Base-by-base conservation (phyloP, 1,284 basidiomycete species). In the Leccinum colubrinum region DNA sequence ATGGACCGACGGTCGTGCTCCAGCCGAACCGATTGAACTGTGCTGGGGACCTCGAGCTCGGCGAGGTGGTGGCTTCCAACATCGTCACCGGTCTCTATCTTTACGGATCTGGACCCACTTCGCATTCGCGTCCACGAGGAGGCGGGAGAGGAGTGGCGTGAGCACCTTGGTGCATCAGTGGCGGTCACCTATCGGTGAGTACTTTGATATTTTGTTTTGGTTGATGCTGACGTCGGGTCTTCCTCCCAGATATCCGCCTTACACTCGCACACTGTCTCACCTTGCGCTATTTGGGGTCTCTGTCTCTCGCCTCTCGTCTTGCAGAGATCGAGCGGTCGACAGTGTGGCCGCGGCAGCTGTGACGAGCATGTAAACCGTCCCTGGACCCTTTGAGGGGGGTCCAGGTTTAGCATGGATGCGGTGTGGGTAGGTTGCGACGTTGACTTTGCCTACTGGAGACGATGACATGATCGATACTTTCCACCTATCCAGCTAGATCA, bases 101-200 rank as follows among this genome's bases (percentile, higher is more conserved):
- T 27, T 15, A 25, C 25, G 2, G 35, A 35, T 35, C 5, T 15
- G 50, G 20, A 27, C 11, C 15, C 1, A 22, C 22, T 22, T 50
- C 20, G 48, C 12, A 2, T 8, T 15, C 48, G 20, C 48, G 20
- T 14, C 0, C 20, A 50, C 1, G 20, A 52, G 25, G 33, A 52
- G 9, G 39, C 64, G 71, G 30, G 57, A 63, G n/a, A 68, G 69
- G 51, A 27, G 11, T n/a, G 30, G n/a, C n/a, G n/a, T n/a, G 20
- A 22, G 20, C 20, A 80, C 59, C 51, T 67, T 82, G 66, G 30
- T 33, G 9, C 73, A 79, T 60, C 78, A 80, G 59, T 85, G 81
- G 71, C 80, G 75, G 43, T 83, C 81, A 15, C 83, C 83, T 1
- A 5, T 5, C 22, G 22, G 25, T 25, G 1, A 25, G 4, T 81